A percentile compares a stretch with the other conserved stretches of the same genome.
phyloP scores from a whole-genome alignment of 2,329 filamentous ascomycete species.

The Alternaria novae-zelandiae region DNA sequence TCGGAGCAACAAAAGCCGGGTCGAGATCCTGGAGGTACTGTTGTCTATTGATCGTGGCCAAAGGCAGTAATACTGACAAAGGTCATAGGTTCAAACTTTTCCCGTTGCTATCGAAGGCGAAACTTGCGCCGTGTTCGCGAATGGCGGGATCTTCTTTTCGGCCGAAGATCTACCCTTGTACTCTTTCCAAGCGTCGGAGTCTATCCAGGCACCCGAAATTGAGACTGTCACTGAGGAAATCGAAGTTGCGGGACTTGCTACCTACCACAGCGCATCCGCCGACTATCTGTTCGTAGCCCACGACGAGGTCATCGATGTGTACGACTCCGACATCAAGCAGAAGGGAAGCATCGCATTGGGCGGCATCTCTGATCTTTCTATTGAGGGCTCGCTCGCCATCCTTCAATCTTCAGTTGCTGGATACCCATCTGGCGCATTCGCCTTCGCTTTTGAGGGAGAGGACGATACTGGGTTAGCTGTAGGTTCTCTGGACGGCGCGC shows the following conservation, averaged over 20 bases:
- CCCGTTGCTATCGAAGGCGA: conserved; percentile 36
- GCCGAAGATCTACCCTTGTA: conserved; percentile 35
- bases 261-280: conserved; percentile 22
- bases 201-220: conserved; percentile 23
- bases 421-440: conserved; percentile 26
- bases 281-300: conserved; percentile 37
- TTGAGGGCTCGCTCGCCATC: conserved; percentile 36
- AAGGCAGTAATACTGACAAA: background rate
- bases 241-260: conserved; percentile 29
- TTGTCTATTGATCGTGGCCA: no score
- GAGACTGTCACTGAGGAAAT: conserved; percentile 22
- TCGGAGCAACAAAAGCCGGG: conserved; percentile 8
- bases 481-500: conserved; percentile 24
- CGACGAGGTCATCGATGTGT: conserved; percentile 31
- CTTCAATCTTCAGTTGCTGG: conserved; percentile 20
- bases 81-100: conserved; percentile 35
- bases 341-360: conserved; percentile 24
- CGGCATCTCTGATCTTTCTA: conserved; percentile 34
- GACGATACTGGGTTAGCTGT: conserved; percentile 30
- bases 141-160: conserved; percentile 36
- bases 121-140: conserved; percentile 25
- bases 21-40: conserved; percentile 33
- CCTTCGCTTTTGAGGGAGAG: conserved; percentile 37
- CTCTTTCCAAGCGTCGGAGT: conserved; percentile 38
- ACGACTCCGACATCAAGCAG: conserved; percentile 20